Base-by-base conservation (phyloP, 768 basidiomycete species). In the Naganishia kalamii region DNA sequence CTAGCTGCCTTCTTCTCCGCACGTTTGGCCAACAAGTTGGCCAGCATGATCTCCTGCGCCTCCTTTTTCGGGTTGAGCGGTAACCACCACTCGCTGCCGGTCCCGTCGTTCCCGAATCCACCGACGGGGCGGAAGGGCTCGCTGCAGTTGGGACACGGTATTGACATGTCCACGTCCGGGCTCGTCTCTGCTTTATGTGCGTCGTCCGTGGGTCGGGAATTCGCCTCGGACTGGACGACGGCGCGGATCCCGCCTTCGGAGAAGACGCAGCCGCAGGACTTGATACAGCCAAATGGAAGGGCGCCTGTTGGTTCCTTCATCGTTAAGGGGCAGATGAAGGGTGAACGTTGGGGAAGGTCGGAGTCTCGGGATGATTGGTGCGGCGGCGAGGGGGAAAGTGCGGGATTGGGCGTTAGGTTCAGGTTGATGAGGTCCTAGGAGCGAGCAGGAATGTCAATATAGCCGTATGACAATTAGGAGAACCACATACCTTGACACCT, bases 221-320 rank as follows among this genome's bases (percentile, higher is more conserved):
- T 67, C 35, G 78, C 72, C 3, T 79, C 69, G 2, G 81, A 71
- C 33, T 75, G 68, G 0, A 85, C 70, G 51, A 91, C 82, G 2
- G 87, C 86, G 64, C 85, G 86, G 44, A 97, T 81, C 2, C 88
- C 90, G 0, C 87, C 87, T 65, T 88, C 88, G 4, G 90, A 88
- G 79, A 97, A 90, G 33, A 92, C 90, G 75, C 91, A 93, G 17
- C 92, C 92, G 71, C 94, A 98, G 0, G 86, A 80, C 15, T 83
- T 81, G 70, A 97, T 78, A 74, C 92, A 94, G 60, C 92, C 86
- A 76, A 98, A 98, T 0, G 92, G 90, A 60, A 88, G 84, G 3
- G 78, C 75, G 15, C 96, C 96, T 70, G 90, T 92, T 92, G 97
- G 97, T 79, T 96, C 94, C 77, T 91, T 90, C 68, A 90, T 80